These are phyloP conservation scores for Picochlorum sp. DNA, from an alignment of 139 green algal species.

Conservation along the genomic window DNA sequence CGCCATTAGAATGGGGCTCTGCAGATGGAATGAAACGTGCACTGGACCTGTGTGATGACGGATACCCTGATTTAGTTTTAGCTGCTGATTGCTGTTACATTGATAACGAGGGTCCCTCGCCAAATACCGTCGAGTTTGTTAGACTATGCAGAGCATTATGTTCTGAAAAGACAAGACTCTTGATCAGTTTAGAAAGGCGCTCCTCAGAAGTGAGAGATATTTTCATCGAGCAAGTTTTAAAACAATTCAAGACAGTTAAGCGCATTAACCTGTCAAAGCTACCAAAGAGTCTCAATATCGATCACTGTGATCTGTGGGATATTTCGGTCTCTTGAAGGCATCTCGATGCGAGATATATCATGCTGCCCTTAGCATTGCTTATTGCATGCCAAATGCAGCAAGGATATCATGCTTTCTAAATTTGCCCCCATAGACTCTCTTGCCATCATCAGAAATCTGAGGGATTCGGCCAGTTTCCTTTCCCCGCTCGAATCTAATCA, in stretches of 20 bases:
- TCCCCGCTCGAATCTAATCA: conserved; percentile 47
- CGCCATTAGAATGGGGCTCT: conserved; percentile 21
- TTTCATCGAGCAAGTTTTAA: conserved; percentile 15
- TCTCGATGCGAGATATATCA: not conserved
- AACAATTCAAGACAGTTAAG: conserved; percentile 15
- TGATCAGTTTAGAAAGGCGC: conserved; percentile 34
- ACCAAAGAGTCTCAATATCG: conserved; percentile 8
- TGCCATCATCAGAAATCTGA: conserved; percentile 35
- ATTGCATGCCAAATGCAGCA: conserved; percentile 38
- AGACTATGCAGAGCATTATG: conserved; percentile 30
- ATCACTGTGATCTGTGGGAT: conserved; percentile 35
- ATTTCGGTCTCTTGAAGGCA: conserved; percentile 4
- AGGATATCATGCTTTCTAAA: conserved; percentile 33
- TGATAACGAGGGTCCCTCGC: conserved; percentile 20
- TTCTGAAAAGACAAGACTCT: conserved; percentile 8
- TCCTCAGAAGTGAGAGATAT: conserved; percentile 20
- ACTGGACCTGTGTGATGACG: not conserved
- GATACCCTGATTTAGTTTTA: conserved; percentile 22
- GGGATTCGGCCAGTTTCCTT: conserved; percentile 43
- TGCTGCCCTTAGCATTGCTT: not conserved
- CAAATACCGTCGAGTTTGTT: conserved; percentile 29
- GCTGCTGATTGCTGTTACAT: conserved; percentile 37
- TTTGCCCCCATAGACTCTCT: conserved; percentile 19
- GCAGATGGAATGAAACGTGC: conserved; percentile 4
- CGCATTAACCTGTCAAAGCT: conserved; percentile 13